Percentiles rank a stretch among this genome's conserved stretches.
phyloP scores from a whole-genome alignment of 2,329 filamentous ascomycete genomes.

The Alternaria gansuensis region DNA sequence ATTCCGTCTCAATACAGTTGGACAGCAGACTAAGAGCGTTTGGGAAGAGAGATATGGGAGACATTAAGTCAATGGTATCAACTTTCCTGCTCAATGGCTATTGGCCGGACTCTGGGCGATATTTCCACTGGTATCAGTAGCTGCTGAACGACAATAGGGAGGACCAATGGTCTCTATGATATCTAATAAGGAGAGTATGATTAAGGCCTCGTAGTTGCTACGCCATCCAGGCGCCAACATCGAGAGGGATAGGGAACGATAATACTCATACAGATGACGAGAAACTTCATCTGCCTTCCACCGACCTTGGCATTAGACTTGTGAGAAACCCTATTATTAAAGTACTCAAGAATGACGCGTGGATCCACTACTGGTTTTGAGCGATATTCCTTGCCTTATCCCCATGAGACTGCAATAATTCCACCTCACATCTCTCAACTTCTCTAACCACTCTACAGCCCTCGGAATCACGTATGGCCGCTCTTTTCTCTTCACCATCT shows the following conservation, averaged over 20 bases:
- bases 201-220: neutral
- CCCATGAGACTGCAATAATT: neutral
- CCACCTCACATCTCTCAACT: constrained; percentile 1
- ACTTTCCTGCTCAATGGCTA: neutral
- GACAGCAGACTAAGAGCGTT: neutral
- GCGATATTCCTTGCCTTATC: neutral
- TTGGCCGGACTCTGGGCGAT: neutral
- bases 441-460: constrained; percentile 8
- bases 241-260: neutral
- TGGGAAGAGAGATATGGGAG: neutral
- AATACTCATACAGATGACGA: neutral
- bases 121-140: neutral
- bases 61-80: neutral
- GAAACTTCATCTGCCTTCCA: too few relatives aligned
- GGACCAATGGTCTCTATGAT: neutral
- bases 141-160: neutral
- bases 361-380: too few relatives aligned
- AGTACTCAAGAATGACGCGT: too few relatives aligned
- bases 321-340: too few relatives aligned
- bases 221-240: neutral
- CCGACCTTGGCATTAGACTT: too few relatives aligned
- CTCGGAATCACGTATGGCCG: constrained; percentile 25
- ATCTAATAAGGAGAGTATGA: neutral
- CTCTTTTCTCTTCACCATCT: constrained; percentile 24
- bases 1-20: neutral